Conservation (phyloP, 169 alveolate genomes). For the Fabrea salina region DNA sequence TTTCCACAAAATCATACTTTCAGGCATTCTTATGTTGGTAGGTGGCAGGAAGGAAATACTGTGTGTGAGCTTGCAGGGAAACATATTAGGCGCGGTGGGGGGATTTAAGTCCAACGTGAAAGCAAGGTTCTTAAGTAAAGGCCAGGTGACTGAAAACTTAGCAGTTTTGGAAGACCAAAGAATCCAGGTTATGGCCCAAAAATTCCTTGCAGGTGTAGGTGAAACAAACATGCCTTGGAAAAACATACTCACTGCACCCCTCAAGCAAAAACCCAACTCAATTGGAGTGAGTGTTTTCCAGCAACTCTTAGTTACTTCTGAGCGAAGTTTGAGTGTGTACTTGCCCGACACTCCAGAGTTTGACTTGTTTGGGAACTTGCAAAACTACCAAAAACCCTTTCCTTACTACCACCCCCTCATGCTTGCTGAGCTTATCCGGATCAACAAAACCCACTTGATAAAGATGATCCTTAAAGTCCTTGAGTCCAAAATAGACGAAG, state of each 20-base stretch:
- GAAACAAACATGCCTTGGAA: slow-evolving; percentile 1
- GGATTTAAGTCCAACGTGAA: background rate
- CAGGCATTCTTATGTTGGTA: background rate
- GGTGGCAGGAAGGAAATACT: background rate
- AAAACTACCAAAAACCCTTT: no score
- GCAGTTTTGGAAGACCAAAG: background rate
- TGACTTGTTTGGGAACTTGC: background rate
- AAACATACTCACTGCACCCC: background rate
- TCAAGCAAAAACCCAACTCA: background rate
- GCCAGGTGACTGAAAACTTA: background rate
- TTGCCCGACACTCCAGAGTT: background rate
- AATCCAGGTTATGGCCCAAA: background rate
- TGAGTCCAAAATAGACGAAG: background rate
- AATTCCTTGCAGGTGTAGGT: background rate
- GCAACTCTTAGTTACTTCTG: background rate
- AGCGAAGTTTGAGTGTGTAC: background rate
- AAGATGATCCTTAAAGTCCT: background rate
- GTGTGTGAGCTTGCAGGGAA: background rate
- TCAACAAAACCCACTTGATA: background rate
- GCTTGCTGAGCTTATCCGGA: background rate
- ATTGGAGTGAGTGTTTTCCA: background rate
- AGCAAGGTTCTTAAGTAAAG: background rate
- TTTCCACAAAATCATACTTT: background rate
- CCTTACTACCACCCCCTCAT: background rate
- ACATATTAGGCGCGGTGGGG: background rate